Evolutionary conservation across 768 basidiomycete genomes (phyloP).

Genomic region (Plicaturopsis crispa): DNA sequence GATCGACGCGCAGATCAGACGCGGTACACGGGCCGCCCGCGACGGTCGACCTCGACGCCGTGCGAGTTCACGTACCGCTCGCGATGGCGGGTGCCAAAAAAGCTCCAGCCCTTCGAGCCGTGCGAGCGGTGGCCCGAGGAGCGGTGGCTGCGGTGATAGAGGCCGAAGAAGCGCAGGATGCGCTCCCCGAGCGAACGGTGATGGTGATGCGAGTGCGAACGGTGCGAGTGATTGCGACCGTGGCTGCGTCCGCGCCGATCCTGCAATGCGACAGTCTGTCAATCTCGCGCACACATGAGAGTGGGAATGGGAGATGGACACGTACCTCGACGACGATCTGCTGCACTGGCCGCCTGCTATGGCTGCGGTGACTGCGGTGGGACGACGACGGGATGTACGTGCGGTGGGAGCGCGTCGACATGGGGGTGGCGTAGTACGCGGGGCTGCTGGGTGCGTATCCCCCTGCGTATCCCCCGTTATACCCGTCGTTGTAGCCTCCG

Average conservation of each 20-base stretch:
- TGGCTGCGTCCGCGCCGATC: neutral
- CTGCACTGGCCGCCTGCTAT: too few relatives aligned
- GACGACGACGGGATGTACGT: slow-evolving; percentile 14
- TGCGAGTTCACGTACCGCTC: slow-evolving; percentile 14
- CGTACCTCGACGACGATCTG: too few relatives aligned
- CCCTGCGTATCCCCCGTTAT: too few relatives aligned
- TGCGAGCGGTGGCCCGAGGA: neutral
- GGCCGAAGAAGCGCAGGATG: slow-evolving; percentile 29
- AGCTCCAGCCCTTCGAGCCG: neutral
- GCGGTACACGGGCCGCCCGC: slow-evolving; percentile 47
- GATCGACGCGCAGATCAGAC: neutral
- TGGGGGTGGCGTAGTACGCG: slow-evolving; percentile 21
- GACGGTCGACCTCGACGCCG: slow-evolving; percentile 36
- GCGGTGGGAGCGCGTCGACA: too few relatives aligned
- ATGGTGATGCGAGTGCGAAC: slow-evolving; percentile 12
- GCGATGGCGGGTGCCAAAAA: slow-evolving; percentile 5
- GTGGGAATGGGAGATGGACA: too few relatives aligned
- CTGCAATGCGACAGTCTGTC: too few relatives aligned
- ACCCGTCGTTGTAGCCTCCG: too few relatives aligned
- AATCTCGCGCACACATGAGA: too few relatives aligned
- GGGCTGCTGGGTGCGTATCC: slow-evolving; percentile 6
- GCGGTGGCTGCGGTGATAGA: slow-evolving; percentile 6
- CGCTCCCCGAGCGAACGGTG: slow-evolving; percentile 25
- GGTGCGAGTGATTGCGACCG: neutral
- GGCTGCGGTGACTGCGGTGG: slow-evolving; percentile 12